Evolutionary conservation across 2,329 filamentous ascomycete species (phyloP).

Genomic region (Thelonectria discophora): DNA sequence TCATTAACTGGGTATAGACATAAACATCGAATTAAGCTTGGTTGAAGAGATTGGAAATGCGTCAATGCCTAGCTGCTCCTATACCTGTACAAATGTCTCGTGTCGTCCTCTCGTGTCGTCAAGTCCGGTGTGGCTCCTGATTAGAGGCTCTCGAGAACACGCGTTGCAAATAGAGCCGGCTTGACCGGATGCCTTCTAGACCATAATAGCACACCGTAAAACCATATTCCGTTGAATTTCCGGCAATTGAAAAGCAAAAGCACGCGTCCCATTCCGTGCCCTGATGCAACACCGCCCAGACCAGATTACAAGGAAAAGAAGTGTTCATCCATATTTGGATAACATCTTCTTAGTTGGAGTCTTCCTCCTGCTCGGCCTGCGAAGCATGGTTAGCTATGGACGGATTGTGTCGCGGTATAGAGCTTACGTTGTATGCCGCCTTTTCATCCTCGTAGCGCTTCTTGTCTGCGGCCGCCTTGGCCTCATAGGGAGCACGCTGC

Average conservation of each 20-base stretch:
- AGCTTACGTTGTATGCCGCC: slow-evolving; percentile 82
- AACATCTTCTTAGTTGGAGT: slow-evolving; percentile 51
- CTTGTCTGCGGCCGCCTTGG: slow-evolving; percentile 97
- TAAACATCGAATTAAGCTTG: neutral
- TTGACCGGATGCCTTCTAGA: slow-evolving; percentile 42
- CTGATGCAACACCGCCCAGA: slow-evolving; percentile 55
- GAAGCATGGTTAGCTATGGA: slow-evolving; percentile 41
- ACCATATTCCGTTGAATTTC: slow-evolving; percentile 48
- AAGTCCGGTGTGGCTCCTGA: slow-evolving; percentile 35
- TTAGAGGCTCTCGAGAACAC: slow-evolving; percentile 38
- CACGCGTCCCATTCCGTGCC: slow-evolving; percentile 51
- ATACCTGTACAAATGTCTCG: slow-evolving; percentile 45
- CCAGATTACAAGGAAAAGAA: slow-evolving; percentile 49
- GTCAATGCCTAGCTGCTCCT: slow-evolving; percentile 31
- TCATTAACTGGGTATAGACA: no score
- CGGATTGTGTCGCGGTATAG: slow-evolving; percentile 12
- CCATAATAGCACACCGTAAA: slow-evolving; percentile 46
- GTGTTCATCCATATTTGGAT: slow-evolving; percentile 17
- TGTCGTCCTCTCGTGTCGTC: slow-evolving; percentile 41
- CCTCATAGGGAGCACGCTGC: slow-evolving; percentile 93
- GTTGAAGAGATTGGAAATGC: slow-evolving; percentile 31
- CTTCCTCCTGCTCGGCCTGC: slow-evolving; percentile 68
- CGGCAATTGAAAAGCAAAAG: slow-evolving; percentile 49
- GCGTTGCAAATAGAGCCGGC: slow-evolving; percentile 36
- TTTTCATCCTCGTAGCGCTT: slow-evolving; percentile 99